Evolutionary conservation across 305 asterid genomes (phyloP), one percentile per base, ranked within the genome.

Genomic region (Rubia balearica): DNA sequence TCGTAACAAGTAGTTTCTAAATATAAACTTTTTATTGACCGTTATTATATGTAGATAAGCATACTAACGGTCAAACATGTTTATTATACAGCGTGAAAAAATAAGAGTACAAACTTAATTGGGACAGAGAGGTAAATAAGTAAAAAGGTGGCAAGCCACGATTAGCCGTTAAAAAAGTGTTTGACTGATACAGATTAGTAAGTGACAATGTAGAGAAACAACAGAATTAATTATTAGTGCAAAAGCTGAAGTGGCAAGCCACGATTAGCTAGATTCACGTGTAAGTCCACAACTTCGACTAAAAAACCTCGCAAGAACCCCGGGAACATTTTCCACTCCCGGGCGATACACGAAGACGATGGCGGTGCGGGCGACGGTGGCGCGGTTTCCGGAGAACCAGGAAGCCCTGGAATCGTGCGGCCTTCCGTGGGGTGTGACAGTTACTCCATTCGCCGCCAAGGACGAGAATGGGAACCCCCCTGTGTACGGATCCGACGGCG

Each of bases 401-500:
- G 87, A 77, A 53, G 92, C 89, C 71, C 80, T 85, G 76, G 97
- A 88, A 62, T 82, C 86, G 19, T 85, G 92, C 72, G 97, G 96
- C 61, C 69, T 91, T 53, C 97, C 96, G 4, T 91, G 98, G 98
- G 99, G 99, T 5, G 82, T 91, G 36, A 81, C 98, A 71, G 79
- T 91, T 74, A 81, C 91, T 74, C 99, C 98, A 43, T 95, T 91
- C 77, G 89, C 96, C n/a, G 78, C 87, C 19, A 86, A 73, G 86
- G 99, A 94, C 76, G 99, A 94, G 86, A 88, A 84, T 74, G 92
- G 86, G n/a, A 77, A 81, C 70, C 85, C 96, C 46, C 96, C 97
- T 75, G 87, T 78, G 80, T 94, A 84, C 86, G 98, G 98, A 81
- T 88, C 96, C 71, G 91, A 85, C 71, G 97, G 97, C 22, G 84